These are phyloP conservation scores for Cydonia oblonga DNA, from an alignment of 331 rosid genomes.

Conservation along the genomic window DNA sequence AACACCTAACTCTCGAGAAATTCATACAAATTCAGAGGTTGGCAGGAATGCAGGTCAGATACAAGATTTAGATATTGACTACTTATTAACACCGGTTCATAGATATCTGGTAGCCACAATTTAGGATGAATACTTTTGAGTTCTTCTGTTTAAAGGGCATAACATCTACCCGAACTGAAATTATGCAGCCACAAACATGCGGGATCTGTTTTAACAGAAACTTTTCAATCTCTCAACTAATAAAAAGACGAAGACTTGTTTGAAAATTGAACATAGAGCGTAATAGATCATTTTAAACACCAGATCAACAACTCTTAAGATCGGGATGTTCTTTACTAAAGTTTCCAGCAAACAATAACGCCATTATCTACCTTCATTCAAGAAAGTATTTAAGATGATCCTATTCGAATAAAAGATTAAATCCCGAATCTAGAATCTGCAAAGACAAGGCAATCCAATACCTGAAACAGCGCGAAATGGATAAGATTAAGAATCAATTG, in stretches of 20 bases:
- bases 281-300: too few relatives aligned
- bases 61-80: not conserved
- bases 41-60: not conserved
- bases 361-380: not conserved
- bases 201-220: not conserved
- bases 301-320: not conserved
- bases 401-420: too few relatives aligned
- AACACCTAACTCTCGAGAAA: not conserved
- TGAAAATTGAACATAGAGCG: not conserved
- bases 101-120: not conserved
- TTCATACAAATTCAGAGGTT: not conserved
- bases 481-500: slow-evolving; percentile 81
- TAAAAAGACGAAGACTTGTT: not conserved
- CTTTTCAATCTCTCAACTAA: not conserved
- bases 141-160: too few relatives aligned
- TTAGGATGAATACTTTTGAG: not conserved
- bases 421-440: not conserved
- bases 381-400: not conserved
- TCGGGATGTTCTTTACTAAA: not conserved
- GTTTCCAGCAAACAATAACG: not conserved
- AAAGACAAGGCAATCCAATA: slow-evolving; percentile 14
- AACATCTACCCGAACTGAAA: too few relatives aligned
- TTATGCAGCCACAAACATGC: not conserved
- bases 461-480: slow-evolving; percentile 95
- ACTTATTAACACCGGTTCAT: not conserved